Evolutionary conservation across 768 basidiomycete species (phyloP).

Genomic region (Russula foetens): DNA sequence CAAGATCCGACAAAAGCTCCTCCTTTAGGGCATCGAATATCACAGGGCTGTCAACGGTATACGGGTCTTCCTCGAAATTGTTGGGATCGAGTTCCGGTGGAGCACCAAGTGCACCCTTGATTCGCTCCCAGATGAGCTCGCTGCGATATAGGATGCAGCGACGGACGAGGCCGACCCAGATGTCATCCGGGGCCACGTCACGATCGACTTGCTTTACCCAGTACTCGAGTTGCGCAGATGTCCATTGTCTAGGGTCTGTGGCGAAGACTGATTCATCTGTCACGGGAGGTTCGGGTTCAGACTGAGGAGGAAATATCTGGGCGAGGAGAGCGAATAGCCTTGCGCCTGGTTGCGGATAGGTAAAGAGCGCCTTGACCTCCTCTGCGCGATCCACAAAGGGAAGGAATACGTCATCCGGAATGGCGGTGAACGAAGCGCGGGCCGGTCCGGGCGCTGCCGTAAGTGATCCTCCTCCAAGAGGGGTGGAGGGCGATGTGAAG

Average conservation of each 20-base stretch:
- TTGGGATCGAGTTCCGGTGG: constrained; percentile 77
- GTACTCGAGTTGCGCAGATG: constrained; percentile 55
- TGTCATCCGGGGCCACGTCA: constrained; percentile 52
- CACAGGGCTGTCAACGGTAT: neutral
- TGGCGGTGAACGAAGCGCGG: constrained; percentile 61
- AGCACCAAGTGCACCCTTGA: constrained; percentile 82
- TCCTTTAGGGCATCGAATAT: constrained; percentile 5
- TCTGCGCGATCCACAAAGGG: constrained; percentile 79
- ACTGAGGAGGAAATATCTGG: constrained; percentile 46
- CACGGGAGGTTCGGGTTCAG: constrained; percentile 22
- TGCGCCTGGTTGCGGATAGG: constrained; percentile 49
- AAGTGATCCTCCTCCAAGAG: constrained; percentile 18
- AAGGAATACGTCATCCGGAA: constrained; percentile 70
- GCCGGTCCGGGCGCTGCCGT: constrained; percentile 15
- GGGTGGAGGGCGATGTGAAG: constrained; percentile 21
- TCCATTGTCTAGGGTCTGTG: constrained; percentile 61
- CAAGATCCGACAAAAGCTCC: constrained; percentile 1
- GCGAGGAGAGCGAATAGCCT: constrained; percentile 66
- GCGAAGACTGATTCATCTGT: constrained; percentile 27
- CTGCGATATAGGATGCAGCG: constrained; percentile 67
- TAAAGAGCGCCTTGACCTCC: constrained; percentile 65
- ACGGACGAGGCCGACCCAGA: constrained; percentile 70
- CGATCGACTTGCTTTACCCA: constrained; percentile 65
- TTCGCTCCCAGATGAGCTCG: constrained; percentile 86
- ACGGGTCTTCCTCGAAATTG: constrained; percentile 26